Percentiles rank a stretch among this genome's conserved stretches.
Evolutionary conservation across 768 basidiomycete genomes (phyloP).

Genomic region (Panellus pusillus): DNA sequence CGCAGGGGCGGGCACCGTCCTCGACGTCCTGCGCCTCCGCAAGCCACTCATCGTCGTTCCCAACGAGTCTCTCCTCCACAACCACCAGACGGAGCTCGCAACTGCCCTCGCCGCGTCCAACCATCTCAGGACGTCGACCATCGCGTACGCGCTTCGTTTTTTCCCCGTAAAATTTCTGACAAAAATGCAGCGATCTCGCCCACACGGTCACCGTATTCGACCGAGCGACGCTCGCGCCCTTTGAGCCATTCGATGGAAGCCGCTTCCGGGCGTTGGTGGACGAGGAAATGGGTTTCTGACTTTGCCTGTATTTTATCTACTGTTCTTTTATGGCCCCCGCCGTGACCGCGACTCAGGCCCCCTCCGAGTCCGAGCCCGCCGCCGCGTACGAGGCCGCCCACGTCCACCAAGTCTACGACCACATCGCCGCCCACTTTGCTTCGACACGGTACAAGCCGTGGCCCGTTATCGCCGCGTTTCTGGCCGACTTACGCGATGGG

Average conservation of each 20-base stretch:
- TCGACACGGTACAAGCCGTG: slow-evolving; percentile 75
- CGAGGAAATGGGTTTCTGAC: slow-evolving; percentile 74
- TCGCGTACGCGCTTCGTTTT: slow-evolving; percentile 55
- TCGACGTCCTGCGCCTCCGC: slow-evolving; percentile 75
- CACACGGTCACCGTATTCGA: slow-evolving; percentile 53
- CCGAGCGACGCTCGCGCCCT: slow-evolving; percentile 45
- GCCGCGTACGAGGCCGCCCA: slow-evolving; percentile 66
- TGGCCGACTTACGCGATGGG: slow-evolving; percentile 82
- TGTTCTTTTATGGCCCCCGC: slow-evolving; percentile 29
- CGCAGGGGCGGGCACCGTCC: slow-evolving; percentile 92
- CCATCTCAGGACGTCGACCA: slow-evolving; percentile 56
- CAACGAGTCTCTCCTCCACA: slow-evolving; percentile 84
- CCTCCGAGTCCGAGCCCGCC: slow-evolving; percentile 48
- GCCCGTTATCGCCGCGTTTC: slow-evolving; percentile 47
- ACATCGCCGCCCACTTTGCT: slow-evolving; percentile 85
- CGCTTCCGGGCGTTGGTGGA: slow-evolving; percentile 70
- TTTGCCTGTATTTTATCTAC: slow-evolving; percentile 4
- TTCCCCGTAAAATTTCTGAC: neutral
- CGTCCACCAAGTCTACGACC: slow-evolving; percentile 83
- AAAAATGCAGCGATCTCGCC: slow-evolving; percentile 49
- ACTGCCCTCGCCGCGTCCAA: slow-evolving; percentile 56
- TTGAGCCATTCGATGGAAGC: slow-evolving; percentile 68
- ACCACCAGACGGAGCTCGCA: slow-evolving; percentile 92
- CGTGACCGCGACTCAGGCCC: slow-evolving; percentile 35
- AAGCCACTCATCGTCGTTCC: slow-evolving; percentile 87